Evolutionary conservation across 2,329 filamentous ascomycete genomes (phyloP), one percentile per base, ranked within the genome.

Genomic region (Apiospora hydei): DNA sequence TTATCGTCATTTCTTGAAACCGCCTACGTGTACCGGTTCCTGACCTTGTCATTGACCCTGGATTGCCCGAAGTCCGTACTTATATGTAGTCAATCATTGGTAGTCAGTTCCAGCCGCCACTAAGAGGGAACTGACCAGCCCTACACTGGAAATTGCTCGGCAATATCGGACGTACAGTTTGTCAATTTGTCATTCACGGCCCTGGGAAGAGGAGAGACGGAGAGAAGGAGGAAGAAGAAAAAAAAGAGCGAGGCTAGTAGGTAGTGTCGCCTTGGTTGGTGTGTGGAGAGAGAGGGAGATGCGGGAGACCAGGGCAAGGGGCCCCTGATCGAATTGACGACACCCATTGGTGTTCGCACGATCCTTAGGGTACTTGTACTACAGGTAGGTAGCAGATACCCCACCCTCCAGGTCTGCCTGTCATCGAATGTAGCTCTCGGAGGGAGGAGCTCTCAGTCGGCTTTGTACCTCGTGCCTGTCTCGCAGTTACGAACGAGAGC

Each of bases 221-320:
- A 30, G 26, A 30, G 26, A 30, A 30, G 26, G 26, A 30, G n/a
- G n/a, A n/a, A 38, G 11, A 61, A 8, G 5, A 41, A 18, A 64
- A 13, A 64, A 64, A 61, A n/a, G 16, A 64, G 34, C 34, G 8
- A 64, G 57, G 57, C 57, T 64, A 64, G 57, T 8, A 34, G 57
- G 34, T 64, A 64, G 57, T 8, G 34, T 41, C 8, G 57, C n/a
- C 10, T 38, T 38, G 30, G 18, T 41, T 21, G 10, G 10, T 41
- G 57, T 64, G 57, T 30, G 26, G 26, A 30, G 57, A 64, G 57
- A 64, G 26, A 51, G n/a, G 4, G 13, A 47, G 44, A 47, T 34
- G 34, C 57, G 57, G 57, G 57, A 64, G 34, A 64, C 57, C 57
- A 64, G 57, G 57, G 30, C 34, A 64, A 41, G 57, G 57, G 57